Conservation (phyloP, 768 basidiomycete genomes). For the Phylloporus sp. region DNA sequence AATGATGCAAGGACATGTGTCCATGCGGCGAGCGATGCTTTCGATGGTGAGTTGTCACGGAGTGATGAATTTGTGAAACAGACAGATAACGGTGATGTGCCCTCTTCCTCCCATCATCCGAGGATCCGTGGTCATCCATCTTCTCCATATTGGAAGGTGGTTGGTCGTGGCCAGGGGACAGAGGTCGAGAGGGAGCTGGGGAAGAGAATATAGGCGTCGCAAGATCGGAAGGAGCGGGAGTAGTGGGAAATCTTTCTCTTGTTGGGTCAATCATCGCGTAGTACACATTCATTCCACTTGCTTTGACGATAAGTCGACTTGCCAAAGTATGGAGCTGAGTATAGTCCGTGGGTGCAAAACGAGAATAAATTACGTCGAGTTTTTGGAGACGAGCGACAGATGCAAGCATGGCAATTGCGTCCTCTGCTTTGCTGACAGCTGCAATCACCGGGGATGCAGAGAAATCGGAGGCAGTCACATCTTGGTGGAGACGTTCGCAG, state of each 20-base stretch:
- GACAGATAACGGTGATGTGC: neutral
- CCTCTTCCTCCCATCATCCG: neutral
- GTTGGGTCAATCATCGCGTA: slow-evolving; percentile 61
- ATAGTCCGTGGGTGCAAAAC: slow-evolving; percentile 58
- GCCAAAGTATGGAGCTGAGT: slow-evolving; percentile 43
- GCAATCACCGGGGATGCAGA: slow-evolving; percentile 31
- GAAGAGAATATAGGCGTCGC: slow-evolving; percentile 34
- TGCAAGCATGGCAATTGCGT: slow-evolving; percentile 46
- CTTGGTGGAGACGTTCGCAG: slow-evolving; percentile 38
- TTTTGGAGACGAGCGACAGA: slow-evolving; percentile 48
- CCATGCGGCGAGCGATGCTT: slow-evolving; percentile 12
- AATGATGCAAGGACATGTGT: slow-evolving; percentile 17
- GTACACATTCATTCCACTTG: slow-evolving; percentile 60
- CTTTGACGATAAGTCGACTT: slow-evolving; percentile 49
- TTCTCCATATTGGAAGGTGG: neutral
- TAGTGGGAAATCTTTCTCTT: slow-evolving; percentile 50
- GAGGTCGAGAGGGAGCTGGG: slow-evolving; percentile 30
- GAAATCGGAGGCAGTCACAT: slow-evolving; percentile 35
- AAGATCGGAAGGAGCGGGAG: slow-evolving; percentile 36
- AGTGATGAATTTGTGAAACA: slow-evolving; percentile 5
- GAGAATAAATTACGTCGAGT: slow-evolving; percentile 55
- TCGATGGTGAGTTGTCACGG: neutral
- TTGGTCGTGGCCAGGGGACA: slow-evolving; percentile 24
- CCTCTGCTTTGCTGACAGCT: slow-evolving; percentile 38
- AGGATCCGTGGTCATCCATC: neutral